Conservation (phyloP, 1,284 basidiomycete genomes). For the Ustilago esculenta region DNA sequence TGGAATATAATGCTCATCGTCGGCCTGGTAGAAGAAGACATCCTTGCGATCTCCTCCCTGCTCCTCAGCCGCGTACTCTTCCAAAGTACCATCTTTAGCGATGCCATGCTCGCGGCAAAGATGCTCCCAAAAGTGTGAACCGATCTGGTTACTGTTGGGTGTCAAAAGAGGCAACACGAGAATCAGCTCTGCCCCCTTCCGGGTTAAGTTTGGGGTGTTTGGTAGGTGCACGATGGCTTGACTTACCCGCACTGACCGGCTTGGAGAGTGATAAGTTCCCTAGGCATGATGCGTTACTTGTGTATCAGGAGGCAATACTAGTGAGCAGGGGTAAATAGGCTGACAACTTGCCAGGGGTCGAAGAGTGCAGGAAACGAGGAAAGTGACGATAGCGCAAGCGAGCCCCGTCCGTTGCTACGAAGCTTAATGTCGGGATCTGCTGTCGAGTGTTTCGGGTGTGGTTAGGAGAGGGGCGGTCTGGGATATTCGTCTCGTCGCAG, state of each 20-base stretch:
- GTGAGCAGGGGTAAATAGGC: no score
- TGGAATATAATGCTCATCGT: constrained; percentile 99
- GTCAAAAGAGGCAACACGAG: not conserved
- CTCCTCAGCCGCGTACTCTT: constrained; percentile 62
- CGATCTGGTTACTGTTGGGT: constrained; percentile 58
- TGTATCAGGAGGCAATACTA: not conserved
- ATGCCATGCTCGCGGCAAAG: constrained; percentile 66
- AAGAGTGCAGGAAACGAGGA: no score
- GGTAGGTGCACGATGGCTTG: not conserved
- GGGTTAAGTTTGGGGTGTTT: not conserved
- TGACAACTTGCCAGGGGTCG: no score
- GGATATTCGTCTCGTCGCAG: no score
- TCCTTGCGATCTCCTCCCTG: constrained; percentile 83
- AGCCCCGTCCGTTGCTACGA: not conserved
- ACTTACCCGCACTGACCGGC: constrained; percentile 64
- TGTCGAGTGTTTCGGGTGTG: not conserved
- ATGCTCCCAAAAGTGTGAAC: constrained; percentile 67
- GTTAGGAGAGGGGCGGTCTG: no score
- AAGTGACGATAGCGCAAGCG: not conserved
- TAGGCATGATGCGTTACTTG: constrained; percentile 46
- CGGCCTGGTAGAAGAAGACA: constrained; percentile 99
- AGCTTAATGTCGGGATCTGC: not conserved
- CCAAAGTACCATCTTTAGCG: constrained; percentile 63
- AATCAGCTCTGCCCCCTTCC: not conserved
- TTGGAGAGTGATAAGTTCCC: constrained; percentile 66